Percentiles rank a stretch among this genome's conserved stretches.
These are phyloP conservation scores for Ceratobasidium sp. DNA, from an alignment of 1,284 basidiomycete genomes.

Conservation along the genomic window DNA sequence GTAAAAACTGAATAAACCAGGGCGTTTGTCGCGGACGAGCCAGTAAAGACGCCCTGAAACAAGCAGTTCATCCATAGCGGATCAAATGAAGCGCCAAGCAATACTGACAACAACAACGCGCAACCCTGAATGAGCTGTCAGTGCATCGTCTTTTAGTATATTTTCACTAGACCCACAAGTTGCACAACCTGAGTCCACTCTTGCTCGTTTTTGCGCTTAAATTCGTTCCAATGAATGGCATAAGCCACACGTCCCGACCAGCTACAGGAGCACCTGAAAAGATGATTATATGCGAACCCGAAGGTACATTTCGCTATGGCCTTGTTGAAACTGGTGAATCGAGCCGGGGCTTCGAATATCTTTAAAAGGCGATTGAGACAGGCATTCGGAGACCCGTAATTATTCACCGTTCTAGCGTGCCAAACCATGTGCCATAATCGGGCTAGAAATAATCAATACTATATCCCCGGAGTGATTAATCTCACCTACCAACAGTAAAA, in stretches of 20 bases:
- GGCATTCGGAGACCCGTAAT: background rate
- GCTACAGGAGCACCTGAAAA: background rate
- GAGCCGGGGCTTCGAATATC: background rate
- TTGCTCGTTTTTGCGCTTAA: slow-evolving; percentile 16
- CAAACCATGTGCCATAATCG: slow-evolving; percentile 34
- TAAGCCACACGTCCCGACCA: slow-evolving; percentile 18
- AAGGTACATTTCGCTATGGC: background rate
- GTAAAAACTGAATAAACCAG: background rate
- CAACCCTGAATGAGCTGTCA: background rate
- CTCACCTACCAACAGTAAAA: slow-evolving; percentile 7
- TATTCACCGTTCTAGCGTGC: slow-evolving; percentile 23
- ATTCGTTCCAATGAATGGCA: slow-evolving; percentile 2
- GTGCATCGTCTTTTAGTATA: background rate
- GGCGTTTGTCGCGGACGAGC: background rate
- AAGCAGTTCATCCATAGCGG: too few relatives aligned
- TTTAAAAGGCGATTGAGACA: slow-evolving; percentile 18
- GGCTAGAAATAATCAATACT: too few relatives aligned
- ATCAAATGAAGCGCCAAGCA: background rate
- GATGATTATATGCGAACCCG: background rate
- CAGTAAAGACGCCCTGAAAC: background rate
- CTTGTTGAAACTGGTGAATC: background rate
- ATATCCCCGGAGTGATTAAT: too few relatives aligned
- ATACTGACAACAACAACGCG: background rate
- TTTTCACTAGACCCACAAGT: background rate
- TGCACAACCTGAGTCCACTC: slow-evolving; percentile 16